phyloP scores from a whole-genome alignment of 768 basidiomycete species.

The Gloeostereum incarnatum region DNA sequence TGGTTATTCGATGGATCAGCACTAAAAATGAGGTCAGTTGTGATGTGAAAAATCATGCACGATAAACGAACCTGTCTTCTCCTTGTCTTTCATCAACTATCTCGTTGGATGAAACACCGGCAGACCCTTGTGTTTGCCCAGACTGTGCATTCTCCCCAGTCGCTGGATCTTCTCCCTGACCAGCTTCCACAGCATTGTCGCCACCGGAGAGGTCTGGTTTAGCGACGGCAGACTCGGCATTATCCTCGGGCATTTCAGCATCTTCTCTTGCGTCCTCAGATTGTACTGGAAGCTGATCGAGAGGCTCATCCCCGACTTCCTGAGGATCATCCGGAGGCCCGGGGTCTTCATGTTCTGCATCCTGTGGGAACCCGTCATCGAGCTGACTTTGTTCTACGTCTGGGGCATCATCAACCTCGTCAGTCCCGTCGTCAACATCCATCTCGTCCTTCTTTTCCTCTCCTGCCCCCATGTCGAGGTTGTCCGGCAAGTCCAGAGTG shows the following conservation, averaged over 20 bases:
- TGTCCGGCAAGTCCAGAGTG: slow-evolving; percentile 82
- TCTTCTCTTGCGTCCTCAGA: slow-evolving; percentile 18
- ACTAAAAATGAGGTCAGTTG: too few species aligned
- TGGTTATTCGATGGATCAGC: too few species aligned
- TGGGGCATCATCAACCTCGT: slow-evolving; percentile 16
- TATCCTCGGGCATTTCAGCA: slow-evolving; percentile 18
- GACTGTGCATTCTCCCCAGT: background rate
- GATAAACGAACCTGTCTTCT: too few species aligned
- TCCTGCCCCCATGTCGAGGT: slow-evolving; percentile 39
- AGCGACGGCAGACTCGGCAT: slow-evolving; percentile 24
- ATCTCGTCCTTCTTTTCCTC: slow-evolving; percentile 20
- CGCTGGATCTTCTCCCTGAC: slow-evolving; percentile 16
- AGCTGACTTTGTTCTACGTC: slow-evolving; percentile 11
- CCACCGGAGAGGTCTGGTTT: slow-evolving; percentile 35
- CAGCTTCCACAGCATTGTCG: slow-evolving; percentile 24
- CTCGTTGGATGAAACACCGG: too few species aligned
- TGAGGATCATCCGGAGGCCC: slow-evolving; percentile 14
- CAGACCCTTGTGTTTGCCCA: slow-evolving; percentile 2
- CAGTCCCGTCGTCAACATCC: slow-evolving; percentile 19
- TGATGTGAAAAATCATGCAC: too few species aligned
- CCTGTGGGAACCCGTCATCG: slow-evolving; percentile 12
- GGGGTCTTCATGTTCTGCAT: slow-evolving; percentile 9
- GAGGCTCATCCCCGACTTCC: slow-evolving; percentile 12
- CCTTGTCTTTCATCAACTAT: too few species aligned
- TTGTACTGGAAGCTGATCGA: slow-evolving; percentile 14